A percentile compares a stretch with the other conserved stretches of the same genome.
Conservation (phyloP, 345 rosid genomes). For the Hypericum perforatum region DNA sequence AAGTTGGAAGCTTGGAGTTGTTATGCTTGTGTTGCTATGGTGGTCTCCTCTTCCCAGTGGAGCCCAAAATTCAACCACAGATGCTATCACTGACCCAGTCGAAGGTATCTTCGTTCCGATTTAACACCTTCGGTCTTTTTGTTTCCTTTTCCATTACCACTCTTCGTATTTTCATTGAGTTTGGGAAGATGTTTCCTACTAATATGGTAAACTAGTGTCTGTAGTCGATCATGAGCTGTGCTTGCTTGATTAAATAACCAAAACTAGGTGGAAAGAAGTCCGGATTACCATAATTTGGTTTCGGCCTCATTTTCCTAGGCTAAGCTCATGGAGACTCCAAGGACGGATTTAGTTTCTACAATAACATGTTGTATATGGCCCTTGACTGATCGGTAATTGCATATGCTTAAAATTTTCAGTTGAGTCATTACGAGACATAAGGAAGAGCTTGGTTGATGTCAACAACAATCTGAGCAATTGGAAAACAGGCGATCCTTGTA, state of each 20-base stretch:
- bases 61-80: constrained; percentile 42
- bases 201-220: background rate
- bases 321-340: no score
- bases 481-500: constrained; percentile 77
- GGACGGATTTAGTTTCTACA: background rate
- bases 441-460: constrained; percentile 47
- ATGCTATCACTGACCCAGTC: constrained; percentile 40
- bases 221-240: no score
- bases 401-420: constrained; percentile 30
- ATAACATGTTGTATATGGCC: background rate
- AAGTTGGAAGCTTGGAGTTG: constrained; percentile 20
- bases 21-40: constrained; percentile 28
- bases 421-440: constrained; percentile 47
- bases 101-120: constrained; percentile 41
- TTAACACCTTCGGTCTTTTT: background rate
- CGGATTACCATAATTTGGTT: no score
- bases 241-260: no score
- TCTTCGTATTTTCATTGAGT: no score
- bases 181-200: background rate
- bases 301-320: no score
- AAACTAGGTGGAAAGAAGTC: no score
- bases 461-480: constrained; percentile 56
- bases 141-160: background rate
- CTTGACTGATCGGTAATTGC: constrained; percentile 2
- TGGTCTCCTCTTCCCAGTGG: constrained; percentile 28